Conservation (phyloP, 805 yeast genomes). For the Yamadazyma ubonensis region DNA sequence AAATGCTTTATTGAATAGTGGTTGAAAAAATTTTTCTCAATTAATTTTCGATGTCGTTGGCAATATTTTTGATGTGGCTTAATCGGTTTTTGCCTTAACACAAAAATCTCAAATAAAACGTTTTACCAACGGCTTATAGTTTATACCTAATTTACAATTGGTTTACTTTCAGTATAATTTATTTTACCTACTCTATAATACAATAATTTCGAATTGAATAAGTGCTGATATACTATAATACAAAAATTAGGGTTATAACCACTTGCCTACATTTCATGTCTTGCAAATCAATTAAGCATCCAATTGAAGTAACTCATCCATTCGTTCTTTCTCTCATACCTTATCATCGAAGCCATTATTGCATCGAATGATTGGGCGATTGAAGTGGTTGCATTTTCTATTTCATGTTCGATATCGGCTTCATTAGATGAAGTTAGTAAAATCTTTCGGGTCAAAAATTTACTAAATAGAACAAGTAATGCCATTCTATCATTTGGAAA, state of each 20-base stretch:
- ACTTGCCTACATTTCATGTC: too few relatives aligned
- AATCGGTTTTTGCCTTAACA: conserved; percentile 3
- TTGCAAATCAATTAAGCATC: conserved; percentile 12
- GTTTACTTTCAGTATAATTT: too few relatives aligned
- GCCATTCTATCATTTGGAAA: conserved; percentile 15
- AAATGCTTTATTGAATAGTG: background rate
- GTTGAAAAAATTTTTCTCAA: conserved; percentile 6
- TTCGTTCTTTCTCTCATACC: conserved; percentile 16
- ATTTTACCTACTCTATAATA: background rate
- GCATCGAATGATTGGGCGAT: conserved; percentile 5
- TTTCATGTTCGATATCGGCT: background rate
- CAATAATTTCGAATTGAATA: background rate
- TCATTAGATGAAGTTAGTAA: conserved; percentile 6
- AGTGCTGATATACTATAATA: background rate
- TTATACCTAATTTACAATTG: too few relatives aligned
- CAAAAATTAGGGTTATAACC: too few relatives aligned
- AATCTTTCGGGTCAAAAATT: conserved; percentile 14
- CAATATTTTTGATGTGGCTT: conserved; percentile 5
- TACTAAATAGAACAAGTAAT: conserved; percentile 20
- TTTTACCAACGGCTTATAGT: too few relatives aligned
- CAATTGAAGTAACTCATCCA: conserved; percentile 22
- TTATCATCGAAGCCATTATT: conserved; percentile 21
- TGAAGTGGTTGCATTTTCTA: background rate
- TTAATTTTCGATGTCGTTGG: background rate
- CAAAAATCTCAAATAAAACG: background rate